Percentiles rank a stretch among this genome's conserved stretches.
phyloP scores from a whole-genome alignment of 2,329 filamentous ascomycete genomes.

The Talaromyces sp. region DNA sequence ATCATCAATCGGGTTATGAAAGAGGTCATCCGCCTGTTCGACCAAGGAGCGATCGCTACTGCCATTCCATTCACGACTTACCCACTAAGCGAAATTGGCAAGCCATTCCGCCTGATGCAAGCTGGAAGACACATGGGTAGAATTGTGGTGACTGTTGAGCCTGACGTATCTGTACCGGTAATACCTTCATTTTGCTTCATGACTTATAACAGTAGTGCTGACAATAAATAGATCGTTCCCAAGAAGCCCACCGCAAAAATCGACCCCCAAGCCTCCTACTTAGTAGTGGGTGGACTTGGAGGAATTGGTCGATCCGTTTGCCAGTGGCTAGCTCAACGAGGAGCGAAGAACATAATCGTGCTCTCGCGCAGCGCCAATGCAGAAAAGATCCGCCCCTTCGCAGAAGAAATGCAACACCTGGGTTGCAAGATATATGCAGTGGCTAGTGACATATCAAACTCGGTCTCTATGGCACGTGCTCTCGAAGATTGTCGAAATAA shows the following conservation, averaged over 20 bases:
- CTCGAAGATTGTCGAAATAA: background rate
- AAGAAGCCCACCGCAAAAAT: background rate
- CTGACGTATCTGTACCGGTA: background rate
- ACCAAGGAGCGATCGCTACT: background rate
- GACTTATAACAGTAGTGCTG: background rate
- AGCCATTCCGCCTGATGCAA: slow-evolving; percentile 21
- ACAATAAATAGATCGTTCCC: background rate
- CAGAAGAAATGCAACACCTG: background rate
- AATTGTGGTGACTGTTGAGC: slow-evolving; percentile 12
- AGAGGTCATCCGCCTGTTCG: background rate
- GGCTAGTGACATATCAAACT: background rate
- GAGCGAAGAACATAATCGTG: background rate
- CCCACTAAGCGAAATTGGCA: slow-evolving; percentile 32
- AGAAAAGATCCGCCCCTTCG: background rate
- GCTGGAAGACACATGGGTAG: slow-evolving; percentile 21
- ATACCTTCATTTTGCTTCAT: background rate
- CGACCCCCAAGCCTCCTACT: background rate
- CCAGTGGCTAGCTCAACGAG: background rate
- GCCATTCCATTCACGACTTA: background rate
- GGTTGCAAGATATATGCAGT: background rate
- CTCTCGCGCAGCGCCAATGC: background rate
- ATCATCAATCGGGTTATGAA: background rate
- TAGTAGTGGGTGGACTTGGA: background rate
- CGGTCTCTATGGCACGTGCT: background rate
- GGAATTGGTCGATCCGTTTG: background rate